phyloP scores from a whole-genome alignment of 441 rosid species.

The Erysimum pusillum region DNA sequence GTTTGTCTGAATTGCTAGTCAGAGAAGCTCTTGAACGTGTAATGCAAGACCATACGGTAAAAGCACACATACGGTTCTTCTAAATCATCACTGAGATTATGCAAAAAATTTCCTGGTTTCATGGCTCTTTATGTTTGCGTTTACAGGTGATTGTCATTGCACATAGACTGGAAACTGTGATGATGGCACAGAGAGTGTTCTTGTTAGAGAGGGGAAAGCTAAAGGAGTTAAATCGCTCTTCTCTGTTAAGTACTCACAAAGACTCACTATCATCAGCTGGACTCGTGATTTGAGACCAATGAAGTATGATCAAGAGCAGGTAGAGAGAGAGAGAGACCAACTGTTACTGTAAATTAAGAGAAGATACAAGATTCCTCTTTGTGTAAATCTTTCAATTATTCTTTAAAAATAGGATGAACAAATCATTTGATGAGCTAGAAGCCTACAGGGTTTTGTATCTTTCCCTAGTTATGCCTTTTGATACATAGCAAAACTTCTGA shows the following conservation, averaged over 20 bases:
- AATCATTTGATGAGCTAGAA: constrained; percentile 37
- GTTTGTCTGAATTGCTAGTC: constrained; percentile 82
- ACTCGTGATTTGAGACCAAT: constrained; percentile 59
- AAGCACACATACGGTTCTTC: constrained; percentile 31
- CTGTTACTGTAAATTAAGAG: constrained; percentile 34
- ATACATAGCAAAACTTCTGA: constrained; percentile 34
- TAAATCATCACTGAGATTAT: not conserved
- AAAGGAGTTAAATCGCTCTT: constrained; percentile 63
- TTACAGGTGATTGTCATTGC: constrained; percentile 82
- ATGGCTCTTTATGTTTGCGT: constrained; percentile 12
- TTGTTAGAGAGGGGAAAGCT: constrained; percentile 73
- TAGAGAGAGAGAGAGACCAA: constrained; percentile 4
- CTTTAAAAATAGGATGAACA: constrained; percentile 42
- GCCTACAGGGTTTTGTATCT: constrained; percentile 39
- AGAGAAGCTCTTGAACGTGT: constrained; percentile 82
- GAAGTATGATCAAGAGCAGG: constrained; percentile 23
- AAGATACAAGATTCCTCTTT: constrained; percentile 21
- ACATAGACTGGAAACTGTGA: constrained; percentile 85
- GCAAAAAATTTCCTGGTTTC: not conserved
- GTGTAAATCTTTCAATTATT: constrained; percentile 41
- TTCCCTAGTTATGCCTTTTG: constrained; percentile 40
- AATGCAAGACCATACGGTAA: constrained; percentile 86
- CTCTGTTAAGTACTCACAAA: constrained; percentile 50
- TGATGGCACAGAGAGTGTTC: constrained; percentile 83
- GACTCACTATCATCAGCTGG: constrained; percentile 56